Evolutionary conservation across 2,329 filamentous ascomycete genomes (phyloP).

Genomic region (Monosporascus ibericus): DNA sequence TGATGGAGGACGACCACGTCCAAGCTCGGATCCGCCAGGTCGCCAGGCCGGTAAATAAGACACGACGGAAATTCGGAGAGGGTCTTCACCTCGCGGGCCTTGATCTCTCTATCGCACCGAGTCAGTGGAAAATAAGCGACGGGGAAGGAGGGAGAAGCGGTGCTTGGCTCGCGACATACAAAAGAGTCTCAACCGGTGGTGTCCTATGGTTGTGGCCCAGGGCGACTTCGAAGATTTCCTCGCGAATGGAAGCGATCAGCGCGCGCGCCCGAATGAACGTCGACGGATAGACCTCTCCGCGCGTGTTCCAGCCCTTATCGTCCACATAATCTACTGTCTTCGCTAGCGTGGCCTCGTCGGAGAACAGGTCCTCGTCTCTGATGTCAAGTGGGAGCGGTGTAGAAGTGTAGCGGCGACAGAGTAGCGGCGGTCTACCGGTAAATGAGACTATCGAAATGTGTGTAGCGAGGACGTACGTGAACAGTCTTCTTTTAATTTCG

Average conservation of each 20-base stretch:
- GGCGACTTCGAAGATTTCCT: slow-evolving; percentile 55
- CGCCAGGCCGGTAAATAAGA: slow-evolving; percentile 31
- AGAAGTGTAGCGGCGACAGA: slow-evolving; percentile 29
- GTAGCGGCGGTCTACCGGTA: slow-evolving; percentile 34
- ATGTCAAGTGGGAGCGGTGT: slow-evolving; percentile 35
- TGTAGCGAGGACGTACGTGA: slow-evolving; percentile 25
- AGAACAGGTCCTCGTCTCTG: slow-evolving; percentile 28
- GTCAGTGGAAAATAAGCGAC: not conserved
- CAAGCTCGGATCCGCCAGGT: slow-evolving; percentile 28
- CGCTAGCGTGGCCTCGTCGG: slow-evolving; percentile 20
- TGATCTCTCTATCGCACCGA: slow-evolving; percentile 25
- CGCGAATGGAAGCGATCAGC: slow-evolving; percentile 42
- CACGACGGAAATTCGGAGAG: slow-evolving; percentile 30
- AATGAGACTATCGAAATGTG: slow-evolving; percentile 35
- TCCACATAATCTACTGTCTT: slow-evolving; percentile 24
- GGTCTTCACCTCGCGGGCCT: slow-evolving; percentile 26
- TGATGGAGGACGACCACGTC: slow-evolving; percentile 31
- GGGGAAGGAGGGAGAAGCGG: not conserved
- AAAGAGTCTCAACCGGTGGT: slow-evolving; percentile 29
- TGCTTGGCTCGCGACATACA: slow-evolving; percentile 16
- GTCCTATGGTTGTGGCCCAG: slow-evolving; percentile 34
- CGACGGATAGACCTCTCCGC: slow-evolving; percentile 22
- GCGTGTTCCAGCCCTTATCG: slow-evolving; percentile 32
- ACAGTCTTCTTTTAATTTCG: slow-evolving; percentile 25
- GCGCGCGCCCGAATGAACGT: slow-evolving; percentile 24